phyloP scores from a whole-genome alignment of 2,329 filamentous ascomycete species.

The Mariannaea elegans region DNA sequence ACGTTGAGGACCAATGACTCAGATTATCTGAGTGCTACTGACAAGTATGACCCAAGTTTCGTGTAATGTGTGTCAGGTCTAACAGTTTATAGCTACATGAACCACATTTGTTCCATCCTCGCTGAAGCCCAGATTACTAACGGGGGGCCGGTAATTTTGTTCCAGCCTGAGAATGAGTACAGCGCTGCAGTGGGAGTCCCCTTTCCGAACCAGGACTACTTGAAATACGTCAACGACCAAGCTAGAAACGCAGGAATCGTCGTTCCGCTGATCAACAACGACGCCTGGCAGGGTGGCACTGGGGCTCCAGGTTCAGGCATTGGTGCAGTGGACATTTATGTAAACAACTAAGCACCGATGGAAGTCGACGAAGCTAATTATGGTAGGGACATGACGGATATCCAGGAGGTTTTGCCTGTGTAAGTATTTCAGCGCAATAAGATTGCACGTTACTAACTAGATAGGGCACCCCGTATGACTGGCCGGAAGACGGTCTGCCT shows the following conservation, averaged over 20 bases:
- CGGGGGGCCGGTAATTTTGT: slow-evolving; percentile 79
- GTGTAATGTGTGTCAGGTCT: fast-evolving
- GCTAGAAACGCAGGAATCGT: slow-evolving; percentile 73
- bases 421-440: fast-evolving
- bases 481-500: slow-evolving; percentile 40
- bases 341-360: slow-evolving; percentile 7
- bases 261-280: slow-evolving; percentile 80
- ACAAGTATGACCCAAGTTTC: slow-evolving; percentile 58
- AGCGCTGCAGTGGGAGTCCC: slow-evolving; percentile 57
- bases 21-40: slow-evolving; percentile 71
- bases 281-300: slow-evolving; percentile 67
- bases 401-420: slow-evolving; percentile 67
- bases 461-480: slow-evolving; percentile 57
- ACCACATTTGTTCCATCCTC: slow-evolving; percentile 70
- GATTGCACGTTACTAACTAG: background rate
- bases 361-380: fast-evolving
- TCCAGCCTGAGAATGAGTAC: slow-evolving; percentile 88
- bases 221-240: slow-evolving; percentile 76
- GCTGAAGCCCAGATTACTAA: slow-evolving; percentile 83
- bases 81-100: slow-evolving; percentile 51
- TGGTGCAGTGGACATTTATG: slow-evolving; percentile 67
- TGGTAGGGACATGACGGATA: slow-evolving; percentile 68
- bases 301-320: slow-evolving; percentile 70
- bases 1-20: slow-evolving; percentile 69
- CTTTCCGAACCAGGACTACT: slow-evolving; percentile 74